A percentile compares a stretch with the other conserved stretches of the same genome.
These are phyloP conservation scores for Podospora anserina DNA, from an alignment of 495 filamentous ascomycete species.

Conservation along the genomic window DNA sequence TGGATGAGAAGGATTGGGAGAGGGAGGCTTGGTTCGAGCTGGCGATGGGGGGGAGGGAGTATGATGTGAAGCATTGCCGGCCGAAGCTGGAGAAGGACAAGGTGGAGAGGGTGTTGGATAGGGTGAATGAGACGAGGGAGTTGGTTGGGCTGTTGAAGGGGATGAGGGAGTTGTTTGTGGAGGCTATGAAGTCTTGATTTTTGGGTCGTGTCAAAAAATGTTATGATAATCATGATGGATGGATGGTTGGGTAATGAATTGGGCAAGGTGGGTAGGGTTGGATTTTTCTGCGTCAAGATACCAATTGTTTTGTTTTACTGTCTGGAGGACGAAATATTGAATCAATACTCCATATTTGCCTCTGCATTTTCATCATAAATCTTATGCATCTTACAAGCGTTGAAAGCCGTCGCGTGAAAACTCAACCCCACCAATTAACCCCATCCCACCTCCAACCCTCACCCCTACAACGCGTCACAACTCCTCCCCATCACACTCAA, in stretches of 20 bases:
- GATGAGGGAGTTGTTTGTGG: conserved; percentile 83
- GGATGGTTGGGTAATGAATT: neutral
- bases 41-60: conserved; percentile 74
- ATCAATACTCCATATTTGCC: neutral
- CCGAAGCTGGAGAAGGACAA: conserved; percentile 76
- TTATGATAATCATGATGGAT: conserved; percentile 1
- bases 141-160: conserved; percentile 78
- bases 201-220: neutral
- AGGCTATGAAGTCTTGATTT: conserved; percentile 49
- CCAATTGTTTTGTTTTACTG: neutral
- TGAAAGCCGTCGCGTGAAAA: neutral
- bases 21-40: conserved; percentile 93
- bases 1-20: conserved; percentile 84
- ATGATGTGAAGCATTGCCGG: conserved; percentile 70
- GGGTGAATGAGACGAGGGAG: conserved; percentile 78
- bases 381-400: too few relatives aligned
- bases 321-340: neutral
- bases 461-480: neutral
- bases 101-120: conserved; percentile 68
- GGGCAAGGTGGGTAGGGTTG: neutral
- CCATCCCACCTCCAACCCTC: neutral
- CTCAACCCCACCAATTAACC: neutral
- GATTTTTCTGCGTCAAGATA: neutral
- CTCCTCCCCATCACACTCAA: neutral
- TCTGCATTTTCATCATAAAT: neutral